phyloP scores from a whole-genome alignment of 345 rosid genomes.

The Rhizophora mangle region DNA sequence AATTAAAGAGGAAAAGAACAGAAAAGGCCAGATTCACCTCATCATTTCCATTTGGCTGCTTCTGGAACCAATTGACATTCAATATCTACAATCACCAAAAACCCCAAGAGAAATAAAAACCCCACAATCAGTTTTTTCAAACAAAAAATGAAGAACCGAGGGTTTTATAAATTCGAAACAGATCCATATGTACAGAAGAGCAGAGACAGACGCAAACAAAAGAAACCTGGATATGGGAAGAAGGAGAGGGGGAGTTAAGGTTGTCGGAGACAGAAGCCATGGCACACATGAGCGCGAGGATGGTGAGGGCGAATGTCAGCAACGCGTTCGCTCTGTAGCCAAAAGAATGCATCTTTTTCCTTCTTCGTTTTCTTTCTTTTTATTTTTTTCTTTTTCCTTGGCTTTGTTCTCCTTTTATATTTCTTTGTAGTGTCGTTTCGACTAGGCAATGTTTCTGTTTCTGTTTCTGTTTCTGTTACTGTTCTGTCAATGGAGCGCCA shows the following conservation, averaged over 20 bases:
- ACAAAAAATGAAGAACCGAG: neutral
- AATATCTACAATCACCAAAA: conserved; percentile 51
- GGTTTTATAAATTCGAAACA: conserved; percentile 12
- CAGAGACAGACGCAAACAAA: neutral
- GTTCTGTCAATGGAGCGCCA: too few species aligned
- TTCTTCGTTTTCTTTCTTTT: too few species aligned
- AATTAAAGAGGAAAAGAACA: neutral
- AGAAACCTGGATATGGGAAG: conserved; percentile 79
- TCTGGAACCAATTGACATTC: conserved; percentile 81
- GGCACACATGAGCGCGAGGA: conserved; percentile 81
- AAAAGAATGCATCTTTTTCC: conserved; percentile 68
- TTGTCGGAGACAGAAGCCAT: conserved; percentile 80
- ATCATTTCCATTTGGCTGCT: conserved; percentile 81
- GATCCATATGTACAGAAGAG: neutral
- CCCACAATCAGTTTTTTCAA: neutral
- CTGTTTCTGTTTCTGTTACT: too few species aligned
- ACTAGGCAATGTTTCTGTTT: too few species aligned
- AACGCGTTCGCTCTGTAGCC: conserved; percentile 85
- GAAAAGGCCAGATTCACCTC: conserved; percentile 49
- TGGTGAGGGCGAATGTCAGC: conserved; percentile 73
- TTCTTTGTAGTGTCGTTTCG: too few species aligned
- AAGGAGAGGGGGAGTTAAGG: conserved; percentile 65
- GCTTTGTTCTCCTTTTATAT: too few species aligned
- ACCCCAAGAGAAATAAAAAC: neutral
- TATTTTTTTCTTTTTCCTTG: too few species aligned